Base-by-base conservation (phyloP, 495 filamentous ascomycete species). In the Podospora bellae-mahoneyi region DNA sequence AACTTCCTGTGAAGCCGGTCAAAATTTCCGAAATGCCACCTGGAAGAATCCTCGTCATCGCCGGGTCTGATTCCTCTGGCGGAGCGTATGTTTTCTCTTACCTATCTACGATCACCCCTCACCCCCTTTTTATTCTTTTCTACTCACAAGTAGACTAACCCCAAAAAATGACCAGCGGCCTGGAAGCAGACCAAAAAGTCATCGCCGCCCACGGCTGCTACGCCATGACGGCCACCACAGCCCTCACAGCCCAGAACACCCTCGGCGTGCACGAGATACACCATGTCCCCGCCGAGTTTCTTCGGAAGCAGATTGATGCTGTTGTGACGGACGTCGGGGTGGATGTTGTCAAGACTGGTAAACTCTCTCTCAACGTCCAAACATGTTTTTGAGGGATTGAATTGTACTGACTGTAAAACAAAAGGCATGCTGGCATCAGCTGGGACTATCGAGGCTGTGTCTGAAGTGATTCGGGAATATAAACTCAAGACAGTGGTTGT, bases 141-240 rank as follows among this genome's bases (percentile, higher is more conserved):
- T 18, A 61, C 13, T 64, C 18, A 7, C n/a, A 39, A 10, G 10
- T 2, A 39, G 34, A 39, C 39, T 48, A 48, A 48, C 39, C 5
- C 39, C 39, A 18, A 13, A 48, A 16, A 48, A 48, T 48, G 39
- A 48, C 70, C 70, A 97, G 93, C 55, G 95, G 95, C n/a, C 87
- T 99, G 55, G 95, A 99, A 76, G 95, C 95, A 34, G 95, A 99
- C 79, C 93, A 97, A 78, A 94, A 95, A 75, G 93, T 96, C 63
- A 89, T 97, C 48, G 91, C 94, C 28, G 91, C 91, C 19, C 92
- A 97, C 85, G 89, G 88, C 59, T 92, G 90, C 81, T 97, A 97
- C 82, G 93, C 93, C 66, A 95, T 97, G 86, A 97, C 94, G 56
- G 91, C 93, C n/a, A 97, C 94, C 44, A 97, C 95, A 3, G 94